Conservation (phyloP, 805 yeast genomes). For the Saccharomycopsis fodiens region DNA sequence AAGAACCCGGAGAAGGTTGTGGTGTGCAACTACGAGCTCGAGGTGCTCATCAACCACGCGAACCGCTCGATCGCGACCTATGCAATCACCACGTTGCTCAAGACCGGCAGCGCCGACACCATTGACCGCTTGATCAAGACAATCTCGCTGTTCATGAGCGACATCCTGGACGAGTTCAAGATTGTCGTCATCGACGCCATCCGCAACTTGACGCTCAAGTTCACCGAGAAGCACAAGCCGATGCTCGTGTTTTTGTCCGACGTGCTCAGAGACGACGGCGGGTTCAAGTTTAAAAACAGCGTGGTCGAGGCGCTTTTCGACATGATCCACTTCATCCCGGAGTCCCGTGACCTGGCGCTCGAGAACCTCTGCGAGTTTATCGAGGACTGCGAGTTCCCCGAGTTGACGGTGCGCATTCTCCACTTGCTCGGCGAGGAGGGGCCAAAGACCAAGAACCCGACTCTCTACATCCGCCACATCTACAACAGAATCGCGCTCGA, state of each 20-base stretch:
- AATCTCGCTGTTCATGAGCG: constrained; percentile 82
- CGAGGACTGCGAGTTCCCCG: constrained; percentile 96
- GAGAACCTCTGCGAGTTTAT: constrained; percentile 92
- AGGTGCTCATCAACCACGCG: constrained; percentile 76
- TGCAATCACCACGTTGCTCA: constrained; percentile 91
- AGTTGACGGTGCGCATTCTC: constrained; percentile 84
- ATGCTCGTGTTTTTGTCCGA: constrained; percentile 78
- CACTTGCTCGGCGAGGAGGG: constrained; percentile 93
- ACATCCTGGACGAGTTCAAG: constrained; percentile 92
- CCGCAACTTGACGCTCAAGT: constrained; percentile 82
- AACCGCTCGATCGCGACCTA: constrained; percentile 92
- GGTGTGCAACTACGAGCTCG: constrained; percentile 78
- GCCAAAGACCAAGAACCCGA: constrained; percentile 77
- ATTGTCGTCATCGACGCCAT: constrained; percentile 93
- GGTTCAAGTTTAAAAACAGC: constrained; percentile 73
- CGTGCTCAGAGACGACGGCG: constrained; percentile 85
- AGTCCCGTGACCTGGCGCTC: constrained; percentile 72
- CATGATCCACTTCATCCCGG: constrained; percentile 79
- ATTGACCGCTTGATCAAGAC: constrained; percentile 86
- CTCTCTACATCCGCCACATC: constrained; percentile 88
- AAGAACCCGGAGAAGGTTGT: constrained; percentile 71
- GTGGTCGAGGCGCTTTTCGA: constrained; percentile 92
- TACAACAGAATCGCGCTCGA: constrained; percentile 95
- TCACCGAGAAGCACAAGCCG: constrained; percentile 82
- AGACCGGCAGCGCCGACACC: constrained; percentile 85